Conservation (phyloP, 768 basidiomycete genomes). For the Bullera alba region DNA sequence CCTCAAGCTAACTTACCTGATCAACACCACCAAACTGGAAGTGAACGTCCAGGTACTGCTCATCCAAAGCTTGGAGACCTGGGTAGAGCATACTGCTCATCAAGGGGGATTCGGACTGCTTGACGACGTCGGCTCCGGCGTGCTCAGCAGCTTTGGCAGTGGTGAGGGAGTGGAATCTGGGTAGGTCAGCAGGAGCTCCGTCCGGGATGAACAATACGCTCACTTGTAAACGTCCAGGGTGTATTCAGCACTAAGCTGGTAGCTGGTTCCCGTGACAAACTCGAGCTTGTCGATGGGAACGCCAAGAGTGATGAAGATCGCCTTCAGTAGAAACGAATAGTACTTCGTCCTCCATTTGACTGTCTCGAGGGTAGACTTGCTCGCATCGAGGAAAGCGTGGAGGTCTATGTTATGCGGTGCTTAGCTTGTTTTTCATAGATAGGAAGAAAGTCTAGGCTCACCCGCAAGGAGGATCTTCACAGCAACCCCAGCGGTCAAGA, state of each 20-base stretch:
- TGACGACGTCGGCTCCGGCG: conserved; percentile 97
- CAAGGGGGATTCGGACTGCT: conserved; percentile 86
- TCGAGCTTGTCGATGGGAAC: conserved; percentile 77
- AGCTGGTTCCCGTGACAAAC: conserved; percentile 84
- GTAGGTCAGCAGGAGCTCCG: neutral
- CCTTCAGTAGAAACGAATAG: conserved; percentile 72
- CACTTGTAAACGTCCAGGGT: conserved; percentile 84
- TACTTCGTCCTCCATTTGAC: conserved; percentile 81
- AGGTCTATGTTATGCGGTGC: conserved; percentile 46
- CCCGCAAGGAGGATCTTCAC: conserved; percentile 77
- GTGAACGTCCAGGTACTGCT: conserved; percentile 89
- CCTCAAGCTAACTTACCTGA: conserved; percentile 57
- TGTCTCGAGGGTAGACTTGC: conserved; percentile 90
- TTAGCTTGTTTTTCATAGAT: neutral
- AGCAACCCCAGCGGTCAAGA: conserved; percentile 84
- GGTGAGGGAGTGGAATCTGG: conserved; percentile 70
- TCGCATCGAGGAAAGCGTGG: conserved; percentile 94
- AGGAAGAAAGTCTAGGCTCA: conserved; percentile 36
- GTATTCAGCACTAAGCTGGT: conserved; percentile 86
- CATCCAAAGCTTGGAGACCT: conserved; percentile 91
- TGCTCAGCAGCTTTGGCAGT: conserved; percentile 96
- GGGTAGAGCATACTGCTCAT: conserved; percentile 92
- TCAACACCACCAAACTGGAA: conserved; percentile 98
- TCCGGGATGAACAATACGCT: neutral
- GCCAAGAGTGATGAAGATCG: conserved; percentile 80